Base-by-base conservation (phyloP, 202 grass and related monocot genomes). In the Digitaria exilis region DNA sequence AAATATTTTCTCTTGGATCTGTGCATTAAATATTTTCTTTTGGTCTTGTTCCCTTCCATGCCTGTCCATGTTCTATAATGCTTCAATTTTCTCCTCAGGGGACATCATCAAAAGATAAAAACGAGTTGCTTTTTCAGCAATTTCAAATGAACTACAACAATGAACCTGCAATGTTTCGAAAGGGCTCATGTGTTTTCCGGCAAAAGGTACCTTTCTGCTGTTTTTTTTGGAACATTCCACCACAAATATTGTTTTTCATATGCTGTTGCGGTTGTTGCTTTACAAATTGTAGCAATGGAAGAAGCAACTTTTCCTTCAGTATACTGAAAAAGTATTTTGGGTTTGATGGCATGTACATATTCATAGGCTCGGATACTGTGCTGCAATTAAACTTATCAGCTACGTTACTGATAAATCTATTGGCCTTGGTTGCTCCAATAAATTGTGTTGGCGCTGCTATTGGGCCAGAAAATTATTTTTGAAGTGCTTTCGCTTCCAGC, bases 121-220 rank as follows among this genome's bases (percentile, higher is more conserved):
- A 98, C 63, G 88, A 98, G 82, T 84, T 98, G 16, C 84, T 98
- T 85, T 98, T 98, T 80, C 82, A 87, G 81, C 95, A 88, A 80
- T 98, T 95, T 79, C 85, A 88, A 63, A 90, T 97, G 81, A 97
- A 97, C 75, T 97, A 97, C 56, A 83, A 95, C 81, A 88, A 95
- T 35, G 82, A 95, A 65, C 87, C 83, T 0, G 90, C 89, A 69
- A 88, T 98, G 50, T 98, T 93, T 58, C 83, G 84, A 49, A 98
- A 95, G 66, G 92, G 92, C 59, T 95, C 95, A 46, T 98, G 88
- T 91, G 76, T 84, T 66, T 98, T 86, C 57, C 78, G 87, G 60
- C 80, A 87, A 31, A 88, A 91, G 92, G 95, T 98, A 83, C 10
- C 35, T 52, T 42, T 57, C 58, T 84, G 80, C 56, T 22, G 21